Base-by-base conservation (phyloP, 441 rosid species). In the Gossypium armourianum region DNA sequence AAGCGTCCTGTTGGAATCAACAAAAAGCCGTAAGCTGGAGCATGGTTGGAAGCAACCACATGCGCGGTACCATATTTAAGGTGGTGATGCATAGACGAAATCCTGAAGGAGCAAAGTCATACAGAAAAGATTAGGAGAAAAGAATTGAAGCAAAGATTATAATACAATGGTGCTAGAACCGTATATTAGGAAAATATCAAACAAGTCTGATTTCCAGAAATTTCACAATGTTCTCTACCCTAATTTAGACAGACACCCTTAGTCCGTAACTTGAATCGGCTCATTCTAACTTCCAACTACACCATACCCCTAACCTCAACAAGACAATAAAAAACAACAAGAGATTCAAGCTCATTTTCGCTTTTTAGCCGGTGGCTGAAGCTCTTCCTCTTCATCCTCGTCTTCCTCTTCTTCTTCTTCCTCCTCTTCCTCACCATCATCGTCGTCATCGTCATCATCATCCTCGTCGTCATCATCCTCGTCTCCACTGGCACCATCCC, bases 301-400 rank as follows among this genome's bases (percentile, higher is more conserved):
- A 67, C 70, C 54, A 65, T 60, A n/a, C 59, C 62, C 50, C 69
- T 57, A 53, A 49, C 10, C 57, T 62, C 60, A 72, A 15, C 75
- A 74, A 72, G 75, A 69, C 24, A 57, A 64, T 74, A 54, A 23
- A 36, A 68, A 62, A 63, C 53, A 10, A 63, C 0, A 32, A 20
- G 61, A 13, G 3, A 24, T 23, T 10, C 16, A 53, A 63, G 64
- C 40, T 86, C 82, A 84, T 80, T 86, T 84, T 73, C 86, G 83
- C 77, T 86, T 86, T 79, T 86, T 86, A 8, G 82, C 60, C 10
- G 77, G 89, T 71, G 91, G 87, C 75, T 85, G 86, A 72, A 74
- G 58, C 43, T 84, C 82, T 2, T 84, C 88, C 4, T 85, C 86
- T 0, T 83, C 83, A 0, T 82, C 86, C 0, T 81, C 87, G 0